phyloP scores from a whole-genome alignment of 129 eudicot genomes.

The Apium graveolens region DNA sequence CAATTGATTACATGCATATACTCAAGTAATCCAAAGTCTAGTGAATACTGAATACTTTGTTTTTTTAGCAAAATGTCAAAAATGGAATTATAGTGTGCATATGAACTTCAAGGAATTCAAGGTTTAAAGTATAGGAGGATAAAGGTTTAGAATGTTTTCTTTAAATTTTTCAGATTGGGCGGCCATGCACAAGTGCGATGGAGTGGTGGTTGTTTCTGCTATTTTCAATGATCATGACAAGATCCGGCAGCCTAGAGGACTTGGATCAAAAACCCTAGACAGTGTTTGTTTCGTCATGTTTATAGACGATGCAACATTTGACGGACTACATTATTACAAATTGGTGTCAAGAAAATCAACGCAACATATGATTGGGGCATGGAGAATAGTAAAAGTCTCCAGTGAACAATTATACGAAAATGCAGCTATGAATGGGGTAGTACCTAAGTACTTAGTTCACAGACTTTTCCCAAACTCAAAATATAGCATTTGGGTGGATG shows the following conservation, averaged over 20 bases:
- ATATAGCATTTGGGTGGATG: constrained; percentile 84
- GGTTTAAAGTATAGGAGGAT: neutral
- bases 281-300: constrained; percentile 77
- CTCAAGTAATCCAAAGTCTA: neutral
- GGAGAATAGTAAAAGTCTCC: constrained; percentile 70
- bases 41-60: neutral
- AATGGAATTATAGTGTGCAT: too few relatives aligned
- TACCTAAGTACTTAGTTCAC: constrained; percentile 71
- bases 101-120: neutral
- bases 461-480: constrained; percentile 75
- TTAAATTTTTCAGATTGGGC: constrained; percentile 36
- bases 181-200: constrained; percentile 56
- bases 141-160: neutral
- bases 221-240: constrained; percentile 87
- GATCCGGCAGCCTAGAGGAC: constrained; percentile 81
- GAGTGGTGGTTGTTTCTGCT: constrained; percentile 76
- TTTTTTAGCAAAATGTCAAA: too few relatives aligned
- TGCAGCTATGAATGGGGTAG: constrained; percentile 86
- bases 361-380: constrained; percentile 49
- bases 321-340: constrained; percentile 47
- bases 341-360: constrained; percentile 38
- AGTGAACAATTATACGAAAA: constrained; percentile 39
- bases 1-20: too few relatives aligned
- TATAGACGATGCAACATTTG: constrained; percentile 54
- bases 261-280: constrained; percentile 63